Conservation (phyloP, 805 yeast species). For the Starmerella potacharoeniae region DNA sequence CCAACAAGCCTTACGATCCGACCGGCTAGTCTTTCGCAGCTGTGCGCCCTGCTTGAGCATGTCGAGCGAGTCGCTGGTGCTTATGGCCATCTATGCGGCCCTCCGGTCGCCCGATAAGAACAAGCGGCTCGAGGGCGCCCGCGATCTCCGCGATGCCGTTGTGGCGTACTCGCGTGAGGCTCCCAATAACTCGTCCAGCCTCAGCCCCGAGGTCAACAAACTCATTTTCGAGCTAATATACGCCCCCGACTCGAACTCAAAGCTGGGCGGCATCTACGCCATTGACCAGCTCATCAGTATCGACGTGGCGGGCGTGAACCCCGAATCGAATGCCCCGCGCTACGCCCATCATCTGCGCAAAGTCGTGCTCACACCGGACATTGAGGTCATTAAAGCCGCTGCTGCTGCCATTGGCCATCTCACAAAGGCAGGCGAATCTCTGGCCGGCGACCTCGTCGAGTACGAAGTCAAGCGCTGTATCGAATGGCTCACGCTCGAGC, state of each 20-base stretch:
- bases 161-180: conserved; percentile 67
- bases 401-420: conserved; percentile 78
- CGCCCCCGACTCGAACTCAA: conserved; percentile 56
- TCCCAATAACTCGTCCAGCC: conserved; percentile 69
- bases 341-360: conserved; percentile 80
- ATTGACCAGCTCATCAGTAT: conserved; percentile 78
- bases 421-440: conserved; percentile 70
- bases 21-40: neutral
- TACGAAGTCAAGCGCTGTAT: conserved; percentile 79
- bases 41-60: conserved; percentile 6
- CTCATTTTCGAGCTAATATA: conserved; percentile 76
- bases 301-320: conserved; percentile 62
- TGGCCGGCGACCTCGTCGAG: conserved; percentile 87
- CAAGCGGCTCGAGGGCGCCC: conserved; percentile 42
- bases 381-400: conserved; percentile 76
- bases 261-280: conserved; percentile 85
- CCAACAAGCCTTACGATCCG: neutral
- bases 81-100: conserved; percentile 24
- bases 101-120: conserved; percentile 23
- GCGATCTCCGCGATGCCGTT: conserved; percentile 58
- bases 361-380: conserved; percentile 69
- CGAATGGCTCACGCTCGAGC: conserved; percentile 84
- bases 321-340: conserved; percentile 78
- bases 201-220: conserved; percentile 76
- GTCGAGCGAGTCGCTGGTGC: conserved; percentile 26